Base-by-base conservation (phyloP, 1,284 basidiomycete species). In the Ceratorhiza oryzae-sativae region DNA sequence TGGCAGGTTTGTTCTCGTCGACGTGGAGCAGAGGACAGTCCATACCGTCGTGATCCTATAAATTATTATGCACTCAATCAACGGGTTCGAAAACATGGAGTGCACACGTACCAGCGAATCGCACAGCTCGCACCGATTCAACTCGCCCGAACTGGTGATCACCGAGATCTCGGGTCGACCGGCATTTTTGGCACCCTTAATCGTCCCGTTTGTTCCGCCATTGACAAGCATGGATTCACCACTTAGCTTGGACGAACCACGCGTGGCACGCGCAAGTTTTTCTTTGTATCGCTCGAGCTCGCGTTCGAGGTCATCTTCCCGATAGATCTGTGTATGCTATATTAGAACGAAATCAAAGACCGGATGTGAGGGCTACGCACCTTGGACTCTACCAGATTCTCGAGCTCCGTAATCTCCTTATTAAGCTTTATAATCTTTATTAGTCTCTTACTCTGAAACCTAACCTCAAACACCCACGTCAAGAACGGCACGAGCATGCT, bases 241-340 rank as follows among this genome's bases (percentile, higher is more conserved):
- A 71, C 81, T 82, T 42, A 80, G 82, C 78, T 87, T 89, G 39
- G 86, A 86, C 3, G 82, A 80, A 77, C 79, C 86, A 90, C 74
- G 86, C 84, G 42, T 68, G 58, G 77, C 78, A 1, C 86, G 84
- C 6, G 85, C 78, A 49, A 90, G 80, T 76, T 89, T 90, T 25
- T 90, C 88, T 76, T 92, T 91, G 56, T 92, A 82, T 2, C 87
- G 86, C 75, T 92, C 88, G 46, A 96, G 81, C 77, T 95, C 92
- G 76, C 89, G 89, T 79, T 97, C 95, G 45, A 97, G 88, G 77
- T 96, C 95, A 78, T 95, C 95, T 87, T 97, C 94, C 63, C 90
- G 89, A 80, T 96, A 96, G 75, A 97, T 97, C 90, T 92, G 32
- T 32, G 68, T 6, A 30, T n/a, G 45, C n/a, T 25, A 27, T 34